A percentile compares a stretch with the other conserved stretches of the same genome.
phyloP scores from a whole-genome alignment of 306 rosid species.

The Casuarina glauca region DNA sequence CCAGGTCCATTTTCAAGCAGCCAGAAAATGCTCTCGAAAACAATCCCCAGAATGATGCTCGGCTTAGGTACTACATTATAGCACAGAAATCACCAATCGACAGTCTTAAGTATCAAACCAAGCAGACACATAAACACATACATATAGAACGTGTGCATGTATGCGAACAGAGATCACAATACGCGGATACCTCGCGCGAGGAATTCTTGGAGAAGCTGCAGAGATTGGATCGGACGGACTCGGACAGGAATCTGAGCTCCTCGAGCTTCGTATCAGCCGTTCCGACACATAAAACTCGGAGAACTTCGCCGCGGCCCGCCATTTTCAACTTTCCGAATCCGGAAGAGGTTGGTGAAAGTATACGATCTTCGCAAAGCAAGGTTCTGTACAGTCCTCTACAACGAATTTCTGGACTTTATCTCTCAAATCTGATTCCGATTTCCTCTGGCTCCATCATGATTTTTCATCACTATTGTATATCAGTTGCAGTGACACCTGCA shows the following conservation, averaged over 20 bases:
- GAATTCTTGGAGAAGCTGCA: slow-evolving; percentile 45
- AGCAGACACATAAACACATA: neutral
- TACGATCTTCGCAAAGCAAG: neutral
- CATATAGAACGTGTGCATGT: neutral
- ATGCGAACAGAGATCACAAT: neutral
- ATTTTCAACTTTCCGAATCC: slow-evolving; percentile 18
- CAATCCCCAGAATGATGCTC: neutral
- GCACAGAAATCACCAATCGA: neutral
- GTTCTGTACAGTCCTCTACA: no score
- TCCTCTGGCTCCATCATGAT: no score
- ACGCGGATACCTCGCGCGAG: slow-evolving; percentile 40
- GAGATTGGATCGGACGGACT: slow-evolving; percentile 65
- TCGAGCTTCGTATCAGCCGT: slow-evolving; percentile 82
- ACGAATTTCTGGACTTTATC: no score
- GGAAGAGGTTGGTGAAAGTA: neutral
- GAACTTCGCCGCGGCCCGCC: slow-evolving; percentile 23
- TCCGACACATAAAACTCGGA: slow-evolving; percentile 74
- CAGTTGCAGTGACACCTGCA: no score
- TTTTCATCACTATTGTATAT: no score
- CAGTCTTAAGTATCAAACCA: neutral
- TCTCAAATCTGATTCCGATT: no score
- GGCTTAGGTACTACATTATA: neutral
- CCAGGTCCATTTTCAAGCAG: neutral
- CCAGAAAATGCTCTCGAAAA: neutral
- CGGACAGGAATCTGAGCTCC: slow-evolving; percentile 70